Base-by-base conservation (phyloP, 2,329 filamentous ascomycete species). In the Xylariomycetidae sp. region DNA sequence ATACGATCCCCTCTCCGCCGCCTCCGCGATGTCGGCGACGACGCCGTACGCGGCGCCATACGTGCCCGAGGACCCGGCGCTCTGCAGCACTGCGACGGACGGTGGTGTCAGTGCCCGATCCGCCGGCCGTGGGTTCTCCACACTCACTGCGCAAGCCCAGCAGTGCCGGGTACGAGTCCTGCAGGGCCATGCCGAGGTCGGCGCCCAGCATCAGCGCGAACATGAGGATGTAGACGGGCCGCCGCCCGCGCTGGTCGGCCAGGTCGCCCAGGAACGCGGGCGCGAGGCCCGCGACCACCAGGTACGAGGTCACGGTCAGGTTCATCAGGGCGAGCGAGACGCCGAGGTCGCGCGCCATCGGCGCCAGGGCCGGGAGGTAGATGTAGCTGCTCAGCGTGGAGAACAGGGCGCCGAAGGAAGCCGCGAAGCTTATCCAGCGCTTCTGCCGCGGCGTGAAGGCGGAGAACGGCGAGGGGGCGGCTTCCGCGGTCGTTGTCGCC, bases 31-130 rank as follows among this genome's bases (percentile, higher is more conserved):
- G 46, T 88, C 84, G 1, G 79, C 76, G 10, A 86, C 70, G 3
- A 85, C 74, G 3, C 76, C 82, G 37, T 70, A 79, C 0, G 72
- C 74, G 1, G 88, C 61, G 0, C 82, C 77, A 12, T 85, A 63
- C 0, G 79, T 80, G 1, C 76, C 75, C 42, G 72, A 77, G 49
- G 72, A 77, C 1, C 79, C 77, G 1, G 65, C 63, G 19, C 72
- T 74, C 46, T 82, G 77, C 3, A 79, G 39, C 53, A n/a, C n/a
- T n/a, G n/a, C n/a, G n/a, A n/a, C n/a, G n/a, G n/a, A n/a, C n/a
- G n/a, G n/a, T n/a, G n/a, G n/a, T n/a, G n/a, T n/a, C n/a, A n/a
- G n/a, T n/a, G n/a, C n/a, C n/a, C n/a, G n/a, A n/a, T n/a, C n/a
- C n/a, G n/a, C n/a, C n/a, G n/a, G n/a, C n/a, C n/a, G n/a, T n/a